Percentiles rank a stretch among this genome's conserved stretches.
Evolutionary conservation across 768 basidiomycete genomes (phyloP).

Genomic region (Trametes cinnabarina): DNA sequence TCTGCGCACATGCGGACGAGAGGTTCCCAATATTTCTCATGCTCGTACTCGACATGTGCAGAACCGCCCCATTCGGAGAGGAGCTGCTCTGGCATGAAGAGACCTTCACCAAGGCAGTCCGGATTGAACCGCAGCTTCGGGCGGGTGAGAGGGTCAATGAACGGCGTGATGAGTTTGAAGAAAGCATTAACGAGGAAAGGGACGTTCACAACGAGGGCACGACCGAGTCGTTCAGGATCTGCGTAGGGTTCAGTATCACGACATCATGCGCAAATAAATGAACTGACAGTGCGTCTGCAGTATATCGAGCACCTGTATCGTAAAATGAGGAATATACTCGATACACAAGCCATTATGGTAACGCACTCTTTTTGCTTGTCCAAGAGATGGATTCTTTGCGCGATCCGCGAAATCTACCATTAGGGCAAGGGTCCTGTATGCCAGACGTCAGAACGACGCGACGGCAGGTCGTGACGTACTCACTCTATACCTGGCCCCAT

Average conservation of each 20-base stretch:
- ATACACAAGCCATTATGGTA: background rate
- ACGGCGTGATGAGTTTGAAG: conserved; percentile 74
- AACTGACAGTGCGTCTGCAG: conserved; percentile 64
- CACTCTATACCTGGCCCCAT: conserved; percentile 84
- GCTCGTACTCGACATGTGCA: conserved; percentile 66
- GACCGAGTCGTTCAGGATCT: conserved; percentile 79
- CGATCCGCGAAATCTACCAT: conserved; percentile 79
- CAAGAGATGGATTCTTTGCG: conserved; percentile 53
- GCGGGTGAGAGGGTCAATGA: conserved; percentile 81
- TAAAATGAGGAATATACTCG: background rate
- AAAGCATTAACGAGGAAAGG: conserved; percentile 75
- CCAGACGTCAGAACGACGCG: background rate
- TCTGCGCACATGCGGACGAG: conserved; percentile 55
- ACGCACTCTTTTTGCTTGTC: conserved; percentile 37
- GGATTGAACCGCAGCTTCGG: conserved; percentile 78
- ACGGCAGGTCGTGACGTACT: conserved; percentile 19
- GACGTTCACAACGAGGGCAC: conserved; percentile 72
- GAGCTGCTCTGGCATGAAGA: conserved; percentile 71
- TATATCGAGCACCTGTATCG: conserved; percentile 40
- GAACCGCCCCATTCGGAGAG: conserved; percentile 73
- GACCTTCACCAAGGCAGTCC: conserved; percentile 55
- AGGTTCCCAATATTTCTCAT: conserved; percentile 72
- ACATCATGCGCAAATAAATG: background rate
- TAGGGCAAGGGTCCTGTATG: conserved; percentile 56
- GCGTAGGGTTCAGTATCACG: background rate